Evolutionary conservation across 495 filamentous ascomycete species (phyloP).

Genomic region (Xylaria acuta): DNA sequence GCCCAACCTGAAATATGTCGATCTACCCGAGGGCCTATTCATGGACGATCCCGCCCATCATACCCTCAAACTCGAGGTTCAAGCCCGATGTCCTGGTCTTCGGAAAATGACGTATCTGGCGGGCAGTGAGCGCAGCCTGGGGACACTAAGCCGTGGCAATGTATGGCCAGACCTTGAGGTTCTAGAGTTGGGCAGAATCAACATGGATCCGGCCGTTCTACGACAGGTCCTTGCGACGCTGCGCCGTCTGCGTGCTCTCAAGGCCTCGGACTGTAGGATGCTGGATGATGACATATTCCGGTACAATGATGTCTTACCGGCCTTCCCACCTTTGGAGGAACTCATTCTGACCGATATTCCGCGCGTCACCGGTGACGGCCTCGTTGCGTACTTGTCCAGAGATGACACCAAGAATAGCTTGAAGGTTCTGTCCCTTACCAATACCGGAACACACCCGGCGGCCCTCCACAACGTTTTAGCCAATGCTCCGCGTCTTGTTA

Average conservation of each 20-base stretch:
- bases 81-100: constrained; percentile 80
- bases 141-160: constrained; percentile 65
- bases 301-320: constrained; percentile 62
- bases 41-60: constrained; percentile 76
- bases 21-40: constrained; percentile 87
- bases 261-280: constrained; percentile 67
- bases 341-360: constrained; percentile 72
- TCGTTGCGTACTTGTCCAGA: constrained; percentile 64
- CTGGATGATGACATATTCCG: constrained; percentile 79
- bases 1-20: constrained; percentile 87
- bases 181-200: constrained; percentile 74
- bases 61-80: constrained; percentile 80
- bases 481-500: constrained; percentile 64
- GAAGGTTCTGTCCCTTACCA: constrained; percentile 65
- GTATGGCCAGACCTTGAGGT: constrained; percentile 83
- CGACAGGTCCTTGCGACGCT: constrained; percentile 74
- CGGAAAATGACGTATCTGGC: constrained; percentile 84
- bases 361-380: constrained; percentile 71
- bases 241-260: constrained; percentile 70
- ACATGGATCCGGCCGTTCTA: constrained; percentile 73
- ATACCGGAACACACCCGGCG: constrained; percentile 69
- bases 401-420: constrained; percentile 59
- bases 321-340: constrained; percentile 73
- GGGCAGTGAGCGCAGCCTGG: constrained; percentile 80
- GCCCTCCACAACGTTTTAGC: constrained; percentile 69